Evolutionary conservation across 106 monocot species (phyloP).

Genomic region (Amphibolis antarctica): DNA sequence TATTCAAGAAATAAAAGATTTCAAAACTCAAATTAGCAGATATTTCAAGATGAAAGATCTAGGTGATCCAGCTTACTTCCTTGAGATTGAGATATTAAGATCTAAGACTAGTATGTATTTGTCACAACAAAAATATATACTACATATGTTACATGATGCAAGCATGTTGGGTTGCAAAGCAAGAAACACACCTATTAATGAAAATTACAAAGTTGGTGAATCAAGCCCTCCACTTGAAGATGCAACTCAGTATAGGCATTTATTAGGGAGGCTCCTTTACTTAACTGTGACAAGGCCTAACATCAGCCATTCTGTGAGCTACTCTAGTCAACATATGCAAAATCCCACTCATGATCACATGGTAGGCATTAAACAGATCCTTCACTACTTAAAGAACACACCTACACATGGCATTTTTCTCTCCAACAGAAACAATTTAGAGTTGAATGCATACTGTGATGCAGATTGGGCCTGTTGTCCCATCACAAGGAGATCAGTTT

Average conservation of each 20-base stretch:
- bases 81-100: too few relatives aligned
- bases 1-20: too few relatives aligned
- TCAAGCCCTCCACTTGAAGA: neutral
- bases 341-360: conserved; percentile 1
- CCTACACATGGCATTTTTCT: neutral
- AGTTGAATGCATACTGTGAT: neutral
- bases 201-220: neutral
- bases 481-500: neutral
- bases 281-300: conserved; percentile 3
- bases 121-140: conserved; percentile 1
- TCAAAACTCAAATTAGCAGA: too few relatives aligned
- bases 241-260: too few relatives aligned
- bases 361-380: neutral
- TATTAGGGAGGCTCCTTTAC: neutral
- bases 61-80: too few relatives aligned
- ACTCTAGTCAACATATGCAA: neutral
- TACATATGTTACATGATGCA: neutral
- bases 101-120: too few relatives aligned
- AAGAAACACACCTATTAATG: neutral
- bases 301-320: neutral
- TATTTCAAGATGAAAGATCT: too few relatives aligned
- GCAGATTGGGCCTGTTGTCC: conserved; percentile 3
- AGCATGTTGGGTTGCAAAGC: too few relatives aligned
- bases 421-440: neutral
- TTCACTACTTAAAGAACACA: neutral